These are phyloP conservation scores for Cornus suecica DNA, from an alignment of 148 eudicot species.

Conservation along the genomic window DNA sequence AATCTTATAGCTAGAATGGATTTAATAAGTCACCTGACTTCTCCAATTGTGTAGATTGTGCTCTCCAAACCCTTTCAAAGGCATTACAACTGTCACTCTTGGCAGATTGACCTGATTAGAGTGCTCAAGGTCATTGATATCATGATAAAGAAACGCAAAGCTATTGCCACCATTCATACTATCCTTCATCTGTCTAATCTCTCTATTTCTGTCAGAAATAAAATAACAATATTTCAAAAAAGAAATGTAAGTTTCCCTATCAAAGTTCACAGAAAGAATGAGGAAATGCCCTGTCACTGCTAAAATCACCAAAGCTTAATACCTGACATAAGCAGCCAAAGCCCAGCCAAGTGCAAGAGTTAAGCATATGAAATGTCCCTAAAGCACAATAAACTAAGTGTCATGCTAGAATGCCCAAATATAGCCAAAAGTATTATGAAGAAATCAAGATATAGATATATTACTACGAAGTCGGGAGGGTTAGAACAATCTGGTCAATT, in stretches of 20 bases:
- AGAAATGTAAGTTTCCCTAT: neutral
- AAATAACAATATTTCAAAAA: neutral
- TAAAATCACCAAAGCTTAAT: conserved; percentile 8
- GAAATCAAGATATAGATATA: neutral
- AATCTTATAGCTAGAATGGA: too few species aligned
- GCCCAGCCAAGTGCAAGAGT: conserved; percentile 86
- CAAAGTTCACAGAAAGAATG: neutral
- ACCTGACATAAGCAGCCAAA: conserved; percentile 87
- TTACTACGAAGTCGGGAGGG: neutral
- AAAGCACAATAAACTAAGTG: conserved; percentile 17
- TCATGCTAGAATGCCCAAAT: conserved; percentile 1
- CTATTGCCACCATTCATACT: conserved; percentile 58
- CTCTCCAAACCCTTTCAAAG: conserved; percentile 95
- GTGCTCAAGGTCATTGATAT: conserved; percentile 82
- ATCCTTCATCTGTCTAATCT: conserved; percentile 65
- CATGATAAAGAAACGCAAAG: conserved; percentile 74
- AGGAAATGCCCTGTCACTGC: neutral
- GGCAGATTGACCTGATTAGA: conserved; percentile 74
- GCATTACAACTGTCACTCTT: conserved; percentile 87
- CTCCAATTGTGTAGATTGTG: conserved; percentile 97
- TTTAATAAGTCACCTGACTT: conserved; percentile 61
- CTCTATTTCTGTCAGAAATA: conserved; percentile 63
- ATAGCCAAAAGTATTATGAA: neutral
- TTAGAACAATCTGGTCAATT: neutral
- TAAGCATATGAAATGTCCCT: conserved; percentile 78